Evolutionary conservation across 1,284 basidiomycete species (phyloP).

Genomic region (Cutaneotrichosporon sp.): DNA sequence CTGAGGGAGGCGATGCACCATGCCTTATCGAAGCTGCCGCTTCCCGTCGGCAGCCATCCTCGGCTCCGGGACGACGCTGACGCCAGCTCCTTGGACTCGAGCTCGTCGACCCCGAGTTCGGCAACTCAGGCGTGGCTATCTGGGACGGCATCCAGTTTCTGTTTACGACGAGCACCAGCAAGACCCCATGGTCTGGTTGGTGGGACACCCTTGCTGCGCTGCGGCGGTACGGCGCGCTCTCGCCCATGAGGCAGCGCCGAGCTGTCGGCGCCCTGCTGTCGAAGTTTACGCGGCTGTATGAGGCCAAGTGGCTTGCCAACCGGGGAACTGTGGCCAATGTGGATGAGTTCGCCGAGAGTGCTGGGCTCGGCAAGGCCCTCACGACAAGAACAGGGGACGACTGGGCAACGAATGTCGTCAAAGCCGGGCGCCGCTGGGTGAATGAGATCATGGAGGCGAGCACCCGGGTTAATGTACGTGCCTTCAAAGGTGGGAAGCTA

Average conservation of each 20-base stretch:
- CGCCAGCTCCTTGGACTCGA: not conserved
- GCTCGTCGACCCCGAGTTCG: too few species aligned
- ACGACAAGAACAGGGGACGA: constrained; percentile 57
- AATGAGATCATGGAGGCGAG: constrained; percentile 76
- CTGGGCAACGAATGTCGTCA: constrained; percentile 58
- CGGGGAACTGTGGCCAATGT: constrained; percentile 28
- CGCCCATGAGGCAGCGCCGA: not conserved
- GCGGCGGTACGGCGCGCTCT: not conserved
- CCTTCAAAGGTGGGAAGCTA: not conserved
- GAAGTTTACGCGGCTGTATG: constrained; percentile 25
- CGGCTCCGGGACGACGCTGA: not conserved
- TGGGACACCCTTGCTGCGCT: not conserved
- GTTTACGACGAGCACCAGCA: not conserved
- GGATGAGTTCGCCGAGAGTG: constrained; percentile 34
- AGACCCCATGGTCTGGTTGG: too few species aligned
- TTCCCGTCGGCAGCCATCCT: too few species aligned
- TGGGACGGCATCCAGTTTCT: not conserved
- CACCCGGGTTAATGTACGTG: constrained; percentile 75
- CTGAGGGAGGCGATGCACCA: too few species aligned
- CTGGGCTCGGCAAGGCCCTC: constrained; percentile 46
- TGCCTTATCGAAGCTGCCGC: too few species aligned
- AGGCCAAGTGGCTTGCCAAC: constrained; percentile 27
- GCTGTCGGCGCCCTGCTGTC: not conserved
- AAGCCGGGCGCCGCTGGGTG: constrained; percentile 59
- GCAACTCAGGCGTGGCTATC: not conserved